phyloP scores from a whole-genome alignment of 305 asterid genomes.

The Caryopteris hybrid region DNA sequence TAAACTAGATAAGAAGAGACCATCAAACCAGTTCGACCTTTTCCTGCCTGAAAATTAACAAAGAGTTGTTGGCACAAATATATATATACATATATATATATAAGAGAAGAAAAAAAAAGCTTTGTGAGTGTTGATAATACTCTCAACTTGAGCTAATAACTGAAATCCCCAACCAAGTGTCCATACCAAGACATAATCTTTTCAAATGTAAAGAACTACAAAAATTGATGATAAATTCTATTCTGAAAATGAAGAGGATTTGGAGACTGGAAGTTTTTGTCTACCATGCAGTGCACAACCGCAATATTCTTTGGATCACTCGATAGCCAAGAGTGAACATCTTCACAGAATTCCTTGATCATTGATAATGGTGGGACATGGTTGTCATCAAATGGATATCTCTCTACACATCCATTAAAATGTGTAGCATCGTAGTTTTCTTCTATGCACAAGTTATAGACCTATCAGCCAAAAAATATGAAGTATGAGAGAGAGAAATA shows the following conservation, averaged over 20 bases:
- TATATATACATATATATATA: too few relatives aligned
- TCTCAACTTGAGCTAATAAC: neutral
- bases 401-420: constrained; percentile 67
- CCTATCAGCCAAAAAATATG: constrained; percentile 30
- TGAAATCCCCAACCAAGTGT: neutral
- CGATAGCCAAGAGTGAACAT: constrained; percentile 68
- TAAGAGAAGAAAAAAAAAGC: neutral
- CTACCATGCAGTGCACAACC: constrained; percentile 83
- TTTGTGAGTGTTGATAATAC: neutral
- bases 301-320: constrained; percentile 63
- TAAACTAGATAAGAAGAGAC: constrained; percentile 60
- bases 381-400: constrained; percentile 79
- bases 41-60: constrained; percentile 66
- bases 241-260: neutral
- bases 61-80: neutral
- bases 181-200: neutral
- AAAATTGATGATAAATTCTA: neutral
- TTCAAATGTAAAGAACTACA: neutral
- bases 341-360: constrained; percentile 78
- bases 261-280: neutral
- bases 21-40: constrained; percentile 91
- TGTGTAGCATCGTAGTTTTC: constrained; percentile 58
- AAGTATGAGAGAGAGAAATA: neutral
- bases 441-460: constrained; percentile 79
- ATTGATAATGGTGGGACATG: constrained; percentile 67